These are phyloP conservation scores for Globisporangium rhizosaccharum DNA, from an alignment of 352 stramenopile species.

Conservation along the genomic window DNA sequence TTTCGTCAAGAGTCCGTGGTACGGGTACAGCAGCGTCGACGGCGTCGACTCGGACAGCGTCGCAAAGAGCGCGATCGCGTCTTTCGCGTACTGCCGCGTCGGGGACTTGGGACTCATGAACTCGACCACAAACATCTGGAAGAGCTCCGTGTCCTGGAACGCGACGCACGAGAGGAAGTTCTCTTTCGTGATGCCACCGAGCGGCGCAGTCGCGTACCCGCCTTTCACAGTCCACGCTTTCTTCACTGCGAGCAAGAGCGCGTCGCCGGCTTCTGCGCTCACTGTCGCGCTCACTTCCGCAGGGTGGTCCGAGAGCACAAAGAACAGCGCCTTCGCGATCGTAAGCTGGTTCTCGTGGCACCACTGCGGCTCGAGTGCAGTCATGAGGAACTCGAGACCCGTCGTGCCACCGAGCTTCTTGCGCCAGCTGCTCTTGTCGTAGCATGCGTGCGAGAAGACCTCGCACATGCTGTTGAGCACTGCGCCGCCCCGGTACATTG, in stretches of 20 bases:
- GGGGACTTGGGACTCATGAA: constrained; percentile 72
- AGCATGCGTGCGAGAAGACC: constrained; percentile 80
- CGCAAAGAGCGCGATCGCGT: constrained; percentile 60
- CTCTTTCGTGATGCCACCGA: constrained; percentile 38
- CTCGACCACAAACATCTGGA: constrained; percentile 86
- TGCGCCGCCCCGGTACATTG: constrained; percentile 52
- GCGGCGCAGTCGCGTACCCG: constrained; percentile 30
- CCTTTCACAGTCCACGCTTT: constrained; percentile 47
- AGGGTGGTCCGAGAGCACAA: constrained; percentile 83
- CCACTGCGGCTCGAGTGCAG: constrained; percentile 63
- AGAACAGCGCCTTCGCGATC: constrained; percentile 83
- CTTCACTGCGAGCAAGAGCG: constrained; percentile 48
- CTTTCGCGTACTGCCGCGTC: constrained; percentile 64
- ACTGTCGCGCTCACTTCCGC: constrained; percentile 80
- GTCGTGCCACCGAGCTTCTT: constrained; percentile 76
- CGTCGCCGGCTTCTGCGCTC: constrained; percentile 59
- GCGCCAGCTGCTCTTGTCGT: constrained; percentile 83
- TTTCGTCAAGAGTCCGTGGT: constrained; percentile 82
- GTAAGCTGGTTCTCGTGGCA: constrained; percentile 84
- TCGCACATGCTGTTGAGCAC: constrained; percentile 78
- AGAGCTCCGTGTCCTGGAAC: constrained; percentile 82
- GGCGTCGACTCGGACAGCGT: constrained; percentile 46
- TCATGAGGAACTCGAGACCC: constrained; percentile 62
- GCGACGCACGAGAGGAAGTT: constrained; percentile 65
- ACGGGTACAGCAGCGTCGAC: constrained; percentile 72